Conservation (phyloP, 2,329 filamentous ascomycete genomes). For the Harringtonia lauricola region DNA sequence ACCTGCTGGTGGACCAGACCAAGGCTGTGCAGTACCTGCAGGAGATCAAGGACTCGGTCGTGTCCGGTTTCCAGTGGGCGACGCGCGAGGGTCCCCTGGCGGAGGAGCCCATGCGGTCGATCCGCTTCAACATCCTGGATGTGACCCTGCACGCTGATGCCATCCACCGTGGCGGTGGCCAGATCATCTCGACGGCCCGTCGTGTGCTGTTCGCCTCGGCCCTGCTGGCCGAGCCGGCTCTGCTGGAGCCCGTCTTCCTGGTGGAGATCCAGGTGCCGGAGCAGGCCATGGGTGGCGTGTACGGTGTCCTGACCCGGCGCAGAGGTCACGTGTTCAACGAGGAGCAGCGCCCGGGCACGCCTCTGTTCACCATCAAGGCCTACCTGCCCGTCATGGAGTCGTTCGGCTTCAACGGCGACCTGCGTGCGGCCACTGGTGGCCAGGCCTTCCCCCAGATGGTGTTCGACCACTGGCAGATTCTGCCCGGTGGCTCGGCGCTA, state of each 20-base stretch:
- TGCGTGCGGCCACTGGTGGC: constrained; percentile 84
- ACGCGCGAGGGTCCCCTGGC: constrained; percentile 93
- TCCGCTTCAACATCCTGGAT: constrained; percentile 99
- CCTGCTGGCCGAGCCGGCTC: constrained; percentile 80
- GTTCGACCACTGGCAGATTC: constrained; percentile 97
- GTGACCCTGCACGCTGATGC: constrained; percentile 99
- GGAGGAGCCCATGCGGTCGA: constrained; percentile 94
- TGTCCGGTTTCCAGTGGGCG: constrained; percentile 99
- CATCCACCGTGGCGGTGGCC: constrained; percentile 98
- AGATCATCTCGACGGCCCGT: constrained; percentile 95
- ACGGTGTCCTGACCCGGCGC: constrained; percentile 93
- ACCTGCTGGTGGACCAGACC: constrained; percentile 98
- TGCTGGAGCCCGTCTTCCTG: constrained; percentile 96
- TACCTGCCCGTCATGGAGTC: constrained; percentile 30
- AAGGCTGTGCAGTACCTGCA: constrained; percentile 99
- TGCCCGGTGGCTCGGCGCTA: constrained; percentile 86
- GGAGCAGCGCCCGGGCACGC: constrained; percentile 96
- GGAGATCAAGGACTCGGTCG: constrained; percentile 99
- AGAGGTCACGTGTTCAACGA: constrained; percentile 99
- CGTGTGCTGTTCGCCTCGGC: constrained; percentile 93
- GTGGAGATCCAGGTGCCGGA: constrained; percentile 99
- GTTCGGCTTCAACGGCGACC: constrained; percentile 88
- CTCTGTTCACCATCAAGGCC: constrained; percentile 83
- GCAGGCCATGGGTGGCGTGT: constrained; percentile 98
- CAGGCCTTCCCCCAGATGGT: constrained; percentile 99